These are phyloP conservation scores for Phytopythium kandeliae DNA, from an alignment of 352 stramenopile species.

Conservation along the genomic window DNA sequence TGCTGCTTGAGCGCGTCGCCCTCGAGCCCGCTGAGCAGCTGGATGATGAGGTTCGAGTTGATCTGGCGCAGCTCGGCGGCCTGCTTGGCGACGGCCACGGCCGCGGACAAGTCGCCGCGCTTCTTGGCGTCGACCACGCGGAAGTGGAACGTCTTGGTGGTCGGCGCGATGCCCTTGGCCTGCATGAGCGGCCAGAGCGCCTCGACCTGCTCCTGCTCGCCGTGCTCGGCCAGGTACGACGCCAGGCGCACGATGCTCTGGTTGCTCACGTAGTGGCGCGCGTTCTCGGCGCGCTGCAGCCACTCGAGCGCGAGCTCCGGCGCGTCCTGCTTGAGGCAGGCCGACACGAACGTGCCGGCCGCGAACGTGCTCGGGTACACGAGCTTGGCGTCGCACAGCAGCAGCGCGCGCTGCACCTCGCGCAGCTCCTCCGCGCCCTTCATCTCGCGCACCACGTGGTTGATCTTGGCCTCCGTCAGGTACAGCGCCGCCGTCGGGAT, in stretches of 20 bases:
- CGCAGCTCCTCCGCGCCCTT: slow-evolving; percentile 64
- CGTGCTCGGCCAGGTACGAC: slow-evolving; percentile 46
- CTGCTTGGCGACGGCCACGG: slow-evolving; percentile 57
- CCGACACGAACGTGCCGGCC: slow-evolving; percentile 53
- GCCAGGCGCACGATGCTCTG: slow-evolving; percentile 72
- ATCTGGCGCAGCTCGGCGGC: slow-evolving; percentile 58
- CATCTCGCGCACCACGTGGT: slow-evolving; percentile 79
- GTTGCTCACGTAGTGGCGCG: slow-evolving; percentile 75
- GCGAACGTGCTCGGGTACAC: slow-evolving; percentile 64
- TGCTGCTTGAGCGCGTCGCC: slow-evolving; percentile 54
- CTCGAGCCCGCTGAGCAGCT: slow-evolving; percentile 58
- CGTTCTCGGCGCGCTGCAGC: slow-evolving; percentile 57
- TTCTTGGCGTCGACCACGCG: slow-evolving; percentile 63
- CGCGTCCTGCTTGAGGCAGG: slow-evolving; percentile 52
- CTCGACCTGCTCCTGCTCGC: slow-evolving; percentile 51
- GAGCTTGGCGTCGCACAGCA: slow-evolving; percentile 77
- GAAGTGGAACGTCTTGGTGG: slow-evolving; percentile 75
- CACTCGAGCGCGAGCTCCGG: slow-evolving; percentile 69
- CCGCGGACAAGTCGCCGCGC: slow-evolving; percentile 50
- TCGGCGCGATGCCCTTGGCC: slow-evolving; percentile 34
- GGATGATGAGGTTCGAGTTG: slow-evolving; percentile 74
- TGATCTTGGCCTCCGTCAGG: slow-evolving; percentile 77
- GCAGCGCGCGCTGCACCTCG: slow-evolving; percentile 63
- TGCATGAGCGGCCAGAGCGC: slow-evolving; percentile 53
- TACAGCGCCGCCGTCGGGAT: slow-evolving; percentile 76